These are phyloP conservation scores for Acer campestre DNA, from an alignment of 345 rosid species.

Conservation along the genomic window DNA sequence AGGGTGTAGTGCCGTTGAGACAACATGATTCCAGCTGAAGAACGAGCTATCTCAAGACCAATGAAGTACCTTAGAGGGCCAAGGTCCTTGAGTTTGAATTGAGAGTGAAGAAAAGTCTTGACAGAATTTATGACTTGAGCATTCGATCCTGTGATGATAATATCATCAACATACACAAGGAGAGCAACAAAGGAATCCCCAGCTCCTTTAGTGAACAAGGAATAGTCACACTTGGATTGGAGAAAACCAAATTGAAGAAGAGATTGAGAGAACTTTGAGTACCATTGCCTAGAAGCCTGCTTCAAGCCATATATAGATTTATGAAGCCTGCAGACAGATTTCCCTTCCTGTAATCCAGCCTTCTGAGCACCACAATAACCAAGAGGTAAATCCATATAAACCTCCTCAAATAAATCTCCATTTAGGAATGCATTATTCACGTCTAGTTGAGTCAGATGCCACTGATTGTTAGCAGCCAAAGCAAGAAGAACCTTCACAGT, in stretches of 20 bases:
- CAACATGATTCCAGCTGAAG: not conserved
- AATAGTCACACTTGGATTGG: not conserved
- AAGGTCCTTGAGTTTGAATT: not conserved
- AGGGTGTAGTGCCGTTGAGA: not conserved
- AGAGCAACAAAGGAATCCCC: not conserved
- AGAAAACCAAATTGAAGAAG: not conserved
- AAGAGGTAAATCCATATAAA: too few relatives aligned
- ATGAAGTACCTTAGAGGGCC: not conserved
- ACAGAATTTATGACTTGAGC: accelerated
- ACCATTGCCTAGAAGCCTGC: not conserved
- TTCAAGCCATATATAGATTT: not conserved
- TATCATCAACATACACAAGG: not conserved
- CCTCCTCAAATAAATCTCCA: not conserved
- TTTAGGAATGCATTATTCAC: too few relatives aligned
- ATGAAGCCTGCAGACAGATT: not conserved
- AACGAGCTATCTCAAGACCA: not conserved
- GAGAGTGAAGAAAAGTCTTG: not conserved
- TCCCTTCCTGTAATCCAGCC: too few relatives aligned
- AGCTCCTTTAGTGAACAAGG: not conserved
- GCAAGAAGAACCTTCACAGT: too few relatives aligned
- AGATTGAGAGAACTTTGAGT: not conserved
- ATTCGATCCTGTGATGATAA: not conserved
- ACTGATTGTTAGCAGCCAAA: too few relatives aligned
- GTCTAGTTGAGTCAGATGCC: too few relatives aligned
- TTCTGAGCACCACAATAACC: not conserved